Percentiles rank a stretch among this genome's conserved stretches.
Evolutionary conservation across 257 asterid genomes (phyloP).

Genomic region (Solanum sejunctum): DNA sequence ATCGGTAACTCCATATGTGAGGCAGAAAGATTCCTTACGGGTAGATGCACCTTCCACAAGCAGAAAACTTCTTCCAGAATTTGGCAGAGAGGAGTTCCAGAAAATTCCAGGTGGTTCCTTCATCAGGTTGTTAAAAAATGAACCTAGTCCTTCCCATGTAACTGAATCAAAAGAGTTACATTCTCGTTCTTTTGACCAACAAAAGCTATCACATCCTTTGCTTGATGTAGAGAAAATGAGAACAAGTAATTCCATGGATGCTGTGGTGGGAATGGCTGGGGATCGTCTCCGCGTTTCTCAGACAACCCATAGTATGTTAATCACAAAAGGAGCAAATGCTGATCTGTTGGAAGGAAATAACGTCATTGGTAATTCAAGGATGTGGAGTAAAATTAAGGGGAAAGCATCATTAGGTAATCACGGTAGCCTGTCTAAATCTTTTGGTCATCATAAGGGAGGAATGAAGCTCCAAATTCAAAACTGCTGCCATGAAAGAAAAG

Average conservation of each 20-base stretch:
- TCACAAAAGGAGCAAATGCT: slow-evolving; percentile 26
- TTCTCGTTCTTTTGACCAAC: background rate
- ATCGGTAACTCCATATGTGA: slow-evolving; percentile 2
- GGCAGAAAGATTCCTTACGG: background rate
- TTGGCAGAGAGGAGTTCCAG: slow-evolving; percentile 9
- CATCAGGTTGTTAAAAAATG: slow-evolving; percentile 1
- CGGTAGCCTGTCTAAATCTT: slow-evolving; percentile 10
- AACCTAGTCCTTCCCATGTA: background rate
- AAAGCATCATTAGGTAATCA: slow-evolving; percentile 13
- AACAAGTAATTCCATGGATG: slow-evolving; percentile 37
- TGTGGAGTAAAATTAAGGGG: slow-evolving; percentile 7
- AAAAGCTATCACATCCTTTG: slow-evolving; percentile 17
- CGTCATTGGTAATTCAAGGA: slow-evolving; percentile 8
- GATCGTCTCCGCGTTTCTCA: slow-evolving; percentile 36
- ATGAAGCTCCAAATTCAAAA: slow-evolving; percentile 26
- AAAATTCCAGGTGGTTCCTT: slow-evolving; percentile 9
- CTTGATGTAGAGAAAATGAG: slow-evolving; percentile 30
- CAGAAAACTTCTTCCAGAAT: slow-evolving; percentile 1
- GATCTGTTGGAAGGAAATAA: slow-evolving; percentile 16
- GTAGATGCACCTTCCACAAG: slow-evolving; percentile 2
- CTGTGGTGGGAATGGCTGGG: slow-evolving; percentile 9
- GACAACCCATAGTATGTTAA: slow-evolving; percentile 33
- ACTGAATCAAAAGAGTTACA: background rate
- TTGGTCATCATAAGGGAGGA: slow-evolving; percentile 21
- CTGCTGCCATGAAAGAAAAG: slow-evolving; percentile 30